A percentile compares a stretch with the other conserved stretches of the same genome.
Conservation (phyloP, 192 early-diverging fungal species). For the Podila verticillata region DNA sequence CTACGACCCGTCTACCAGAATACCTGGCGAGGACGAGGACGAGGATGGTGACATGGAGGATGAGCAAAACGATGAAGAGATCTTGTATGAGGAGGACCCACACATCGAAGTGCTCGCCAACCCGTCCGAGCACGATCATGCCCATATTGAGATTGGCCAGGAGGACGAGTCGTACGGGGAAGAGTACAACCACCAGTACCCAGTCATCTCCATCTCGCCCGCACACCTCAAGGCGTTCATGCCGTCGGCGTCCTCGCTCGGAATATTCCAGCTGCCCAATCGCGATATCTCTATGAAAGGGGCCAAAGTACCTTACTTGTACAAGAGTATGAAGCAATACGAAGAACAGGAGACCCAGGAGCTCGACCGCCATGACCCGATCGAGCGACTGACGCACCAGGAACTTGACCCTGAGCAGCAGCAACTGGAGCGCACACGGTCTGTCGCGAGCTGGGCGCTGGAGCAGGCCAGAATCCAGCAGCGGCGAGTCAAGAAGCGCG, state of each 20-base stretch:
- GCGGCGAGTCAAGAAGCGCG: constrained; percentile 9
- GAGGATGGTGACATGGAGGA: not conserved
- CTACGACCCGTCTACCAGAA: not conserved
- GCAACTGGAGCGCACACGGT: constrained; percentile 10
- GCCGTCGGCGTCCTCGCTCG: not conserved
- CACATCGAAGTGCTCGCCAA: no score
- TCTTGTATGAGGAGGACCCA: not conserved
- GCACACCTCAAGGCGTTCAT: constrained; percentile 1
- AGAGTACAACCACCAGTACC: constrained; percentile 20
- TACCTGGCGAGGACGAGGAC: not conserved
- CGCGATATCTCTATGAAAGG: constrained; percentile 12
- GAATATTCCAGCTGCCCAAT: constrained; percentile 24
- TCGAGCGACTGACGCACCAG: constrained; percentile 15
- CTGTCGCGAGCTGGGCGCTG: constrained; percentile 27
- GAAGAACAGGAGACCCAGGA: not conserved
- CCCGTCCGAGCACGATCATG: no score
- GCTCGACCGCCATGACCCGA: constrained; percentile 16
- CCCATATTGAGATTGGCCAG: not conserved
- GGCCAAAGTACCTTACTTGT: not conserved
- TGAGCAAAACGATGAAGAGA: not conserved
- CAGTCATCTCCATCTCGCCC: constrained; percentile 9
- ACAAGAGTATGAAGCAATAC: not conserved
- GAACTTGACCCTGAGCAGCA: constrained; percentile 2
- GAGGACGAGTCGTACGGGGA: constrained; percentile 12
- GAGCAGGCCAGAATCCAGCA: constrained; percentile 32